Conservation (phyloP, 139 green algal species). For the Protoeuglena noctilucae region DNA sequence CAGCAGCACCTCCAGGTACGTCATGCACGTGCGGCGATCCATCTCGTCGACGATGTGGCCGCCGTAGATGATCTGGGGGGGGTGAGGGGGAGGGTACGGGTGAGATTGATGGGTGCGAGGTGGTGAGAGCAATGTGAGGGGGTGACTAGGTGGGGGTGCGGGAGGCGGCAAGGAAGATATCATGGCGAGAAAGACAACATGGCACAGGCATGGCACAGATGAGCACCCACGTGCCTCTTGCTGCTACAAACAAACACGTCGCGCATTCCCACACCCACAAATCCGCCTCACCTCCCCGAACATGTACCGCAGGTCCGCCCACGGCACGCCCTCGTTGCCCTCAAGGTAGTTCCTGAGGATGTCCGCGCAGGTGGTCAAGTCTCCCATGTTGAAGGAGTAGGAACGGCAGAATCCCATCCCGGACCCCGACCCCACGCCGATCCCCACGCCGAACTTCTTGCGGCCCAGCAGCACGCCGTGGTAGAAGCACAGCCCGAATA, state of each 20-base stretch:
- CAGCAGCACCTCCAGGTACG: conserved; percentile 70
- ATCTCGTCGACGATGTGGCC: conserved; percentile 73
- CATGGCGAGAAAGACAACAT: too few species aligned
- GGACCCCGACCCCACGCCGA: conserved; percentile 54
- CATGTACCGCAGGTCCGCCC: conserved; percentile 72
- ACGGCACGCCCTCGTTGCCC: conserved; percentile 50
- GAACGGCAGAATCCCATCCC: conserved; percentile 72
- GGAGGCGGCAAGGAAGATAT: too few species aligned
- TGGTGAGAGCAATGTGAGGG: too few species aligned
- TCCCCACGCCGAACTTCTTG: conserved; percentile 77
- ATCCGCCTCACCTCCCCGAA: conserved; percentile 53
- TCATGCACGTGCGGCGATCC: conserved; percentile 66
- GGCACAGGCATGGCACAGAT: too few species aligned
- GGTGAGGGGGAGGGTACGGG: too few species aligned
- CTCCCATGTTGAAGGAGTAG: conserved; percentile 79
- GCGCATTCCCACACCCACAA: too few species aligned
- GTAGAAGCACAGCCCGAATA: conserved; percentile 80
- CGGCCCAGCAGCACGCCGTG: conserved; percentile 70
- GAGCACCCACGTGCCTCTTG: too few species aligned
- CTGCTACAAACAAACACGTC: too few species aligned
- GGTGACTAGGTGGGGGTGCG: too few species aligned
- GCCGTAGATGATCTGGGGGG: conserved; percentile 53
- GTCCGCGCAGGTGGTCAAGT: conserved; percentile 66
- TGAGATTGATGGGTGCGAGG: too few species aligned
- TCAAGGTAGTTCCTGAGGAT: conserved; percentile 75